Conservation (phyloP, 345 rosid genomes). For the Brassica carinata region DNA sequence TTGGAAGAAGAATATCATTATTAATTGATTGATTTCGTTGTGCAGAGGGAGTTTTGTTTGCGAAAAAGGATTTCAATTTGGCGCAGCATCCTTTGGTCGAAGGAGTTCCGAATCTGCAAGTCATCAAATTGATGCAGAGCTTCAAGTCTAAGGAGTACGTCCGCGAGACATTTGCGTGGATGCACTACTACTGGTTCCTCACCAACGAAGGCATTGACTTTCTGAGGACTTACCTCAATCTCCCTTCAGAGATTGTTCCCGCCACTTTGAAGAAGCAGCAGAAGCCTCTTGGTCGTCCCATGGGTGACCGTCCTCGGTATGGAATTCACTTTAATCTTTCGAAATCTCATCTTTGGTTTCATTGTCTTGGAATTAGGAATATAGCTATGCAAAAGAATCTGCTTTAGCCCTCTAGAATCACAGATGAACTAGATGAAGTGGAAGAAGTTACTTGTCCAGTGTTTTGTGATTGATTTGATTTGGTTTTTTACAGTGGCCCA, state of each 20-base stretch:
- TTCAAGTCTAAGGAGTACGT: conserved; percentile 95
- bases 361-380: neutral
- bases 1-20: neutral
- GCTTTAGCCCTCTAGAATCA: neutral
- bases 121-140: conserved; percentile 93
- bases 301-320: conserved; percentile 89
- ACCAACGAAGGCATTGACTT: conserved; percentile 90
- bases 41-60: conserved; percentile 86
- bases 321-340: neutral
- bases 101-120: conserved; percentile 77
- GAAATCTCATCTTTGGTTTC: neutral
- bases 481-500: conserved; percentile 57
- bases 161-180: conserved; percentile 93
- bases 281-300: conserved; percentile 73
- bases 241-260: conserved; percentile 94
- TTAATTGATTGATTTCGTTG: neutral
- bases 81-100: conserved; percentile 82
- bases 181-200: conserved; percentile 95
- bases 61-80: conserved; percentile 84
- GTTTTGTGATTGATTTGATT: neutral
- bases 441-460: neutral
- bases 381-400: neutral
- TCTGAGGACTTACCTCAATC: conserved; percentile 76
- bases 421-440: neutral
- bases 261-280: conserved; percentile 88